phyloP scores from a whole-genome alignment of 768 basidiomycete genomes.

The Omphalotus guepiniiformis region DNA sequence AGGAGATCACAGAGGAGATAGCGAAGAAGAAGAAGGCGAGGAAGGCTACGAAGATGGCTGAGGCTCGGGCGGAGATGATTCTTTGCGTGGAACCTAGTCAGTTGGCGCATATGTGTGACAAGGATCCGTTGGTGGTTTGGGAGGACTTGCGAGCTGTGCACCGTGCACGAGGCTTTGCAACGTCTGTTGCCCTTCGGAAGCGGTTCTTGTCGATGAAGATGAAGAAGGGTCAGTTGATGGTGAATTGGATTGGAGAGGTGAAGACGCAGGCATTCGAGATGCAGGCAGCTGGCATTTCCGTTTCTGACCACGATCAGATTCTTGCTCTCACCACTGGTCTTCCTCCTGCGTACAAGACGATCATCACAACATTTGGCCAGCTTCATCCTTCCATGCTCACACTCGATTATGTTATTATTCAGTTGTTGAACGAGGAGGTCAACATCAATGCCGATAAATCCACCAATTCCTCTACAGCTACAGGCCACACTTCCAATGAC shows the following conservation, averaged over 20 bases:
- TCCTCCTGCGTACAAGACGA: constrained; percentile 2
- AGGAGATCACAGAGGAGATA: neutral
- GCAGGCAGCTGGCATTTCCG: constrained; percentile 5
- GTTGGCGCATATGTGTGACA: constrained; percentile 4
- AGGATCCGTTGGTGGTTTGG: constrained; percentile 7
- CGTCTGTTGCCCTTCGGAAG: constrained; percentile 1
- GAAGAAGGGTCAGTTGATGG: constrained; percentile 8
- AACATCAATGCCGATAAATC: neutral
- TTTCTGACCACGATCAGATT: constrained; percentile 9
- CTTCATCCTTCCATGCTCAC: neutral
- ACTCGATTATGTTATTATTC: neutral
- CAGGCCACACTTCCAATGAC: neutral
- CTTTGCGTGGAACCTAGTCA: constrained; percentile 5
- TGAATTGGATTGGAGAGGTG: constrained; percentile 11
- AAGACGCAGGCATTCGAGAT: constrained; percentile 10
- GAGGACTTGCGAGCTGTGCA: constrained; percentile 6
- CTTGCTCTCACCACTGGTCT: constrained; percentile 9
- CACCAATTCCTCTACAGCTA: neutral
- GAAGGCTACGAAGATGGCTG: neutral
- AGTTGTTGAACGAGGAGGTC: neutral
- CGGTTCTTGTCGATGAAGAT: constrained; percentile 12
- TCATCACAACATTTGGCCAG: constrained; percentile 1
- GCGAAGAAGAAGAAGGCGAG: neutral
- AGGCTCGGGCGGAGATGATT: constrained; percentile 4
- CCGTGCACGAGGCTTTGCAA: constrained; percentile 8